Base-by-base conservation (phyloP, 495 filamentous ascomycete genomes). In the Beverwykella pulmonaria region DNA sequence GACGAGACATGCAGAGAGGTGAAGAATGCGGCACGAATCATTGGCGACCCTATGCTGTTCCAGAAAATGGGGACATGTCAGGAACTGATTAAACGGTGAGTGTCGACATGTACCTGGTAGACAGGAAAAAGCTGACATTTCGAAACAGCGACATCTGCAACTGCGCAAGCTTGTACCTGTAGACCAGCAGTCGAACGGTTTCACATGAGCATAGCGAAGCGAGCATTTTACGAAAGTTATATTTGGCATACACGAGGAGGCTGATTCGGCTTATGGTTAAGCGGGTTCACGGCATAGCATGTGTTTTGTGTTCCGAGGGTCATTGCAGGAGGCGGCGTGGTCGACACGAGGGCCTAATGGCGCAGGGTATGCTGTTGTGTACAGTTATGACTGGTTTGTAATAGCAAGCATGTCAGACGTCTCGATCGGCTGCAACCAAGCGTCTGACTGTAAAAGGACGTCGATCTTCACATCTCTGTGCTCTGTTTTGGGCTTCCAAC, bases 1-100 rank as follows among this genome's bases (percentile, higher is more conserved):
- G 94, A 98, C 70, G 94, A 98, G 84, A 95, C 92, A 7, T 98
- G 94, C 75, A 82, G 94, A 59, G 94, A 98, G 79, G 94, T 97
- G 53, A 98, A 96, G 82, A 97, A 96, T 75, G 91, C 95, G 30
- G 94, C 94, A 20, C 84, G 95, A 71, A 89, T 98, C 68, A 92
- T 98, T 67, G 94, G 94, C n/a, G 94, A 98, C 74, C 94, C 94
- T 3, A 87, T 86, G 50, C 81, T 98, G 61, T 96, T 95, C 74
- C 84, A 87, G 59, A 98, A 98, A 85, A 98, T 98, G 94, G 86
- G 93, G 79, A 84, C 85, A 36, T 93, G 93, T 58, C 94, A 98
- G 82, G 95, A 98, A 81, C 80, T 96, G 85, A 98, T 98, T 74
- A 93, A 95, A 82, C 81, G 94, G 70, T 95, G 97, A 44, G 65